Percentiles rank a stretch among this genome's conserved stretches.
phyloP scores from a whole-genome alignment of 352 stramenopile species.

The Globisporangium uncinulatum region DNA sequence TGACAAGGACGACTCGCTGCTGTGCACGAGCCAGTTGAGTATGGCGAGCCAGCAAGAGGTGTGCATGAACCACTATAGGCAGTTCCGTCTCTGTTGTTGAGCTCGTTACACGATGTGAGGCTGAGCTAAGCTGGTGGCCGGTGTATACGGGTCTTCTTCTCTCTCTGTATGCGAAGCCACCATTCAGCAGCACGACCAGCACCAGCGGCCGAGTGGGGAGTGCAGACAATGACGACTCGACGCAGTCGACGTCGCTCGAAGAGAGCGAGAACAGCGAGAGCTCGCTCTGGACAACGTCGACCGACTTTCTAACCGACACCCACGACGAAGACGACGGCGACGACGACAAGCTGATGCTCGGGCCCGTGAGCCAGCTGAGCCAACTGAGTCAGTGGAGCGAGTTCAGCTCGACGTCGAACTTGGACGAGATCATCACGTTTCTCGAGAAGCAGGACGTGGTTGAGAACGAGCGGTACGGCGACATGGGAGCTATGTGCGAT shows the following conservation, averaged over 20 bases:
- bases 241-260: slow-evolving; percentile 47
- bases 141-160: not conserved
- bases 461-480: slow-evolving; percentile 45
- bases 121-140: not conserved
- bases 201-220: slow-evolving; percentile 4
- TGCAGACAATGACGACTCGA: slow-evolving; percentile 22
- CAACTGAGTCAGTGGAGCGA: slow-evolving; percentile 81
- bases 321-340: slow-evolving; percentile 20
- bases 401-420: slow-evolving; percentile 75
- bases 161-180: not conserved
- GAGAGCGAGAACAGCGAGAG: slow-evolving; percentile 53
- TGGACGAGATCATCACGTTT: slow-evolving; percentile 84
- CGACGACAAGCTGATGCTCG: slow-evolving; percentile 25
- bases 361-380: slow-evolving; percentile 63
- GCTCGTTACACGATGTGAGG: not conserved
- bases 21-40: slow-evolving; percentile 74
- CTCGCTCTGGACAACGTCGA: slow-evolving; percentile 55
- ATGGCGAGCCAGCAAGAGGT: slow-evolving; percentile 27
- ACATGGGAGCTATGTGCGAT: not conserved
- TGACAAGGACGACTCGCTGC: slow-evolving; percentile 74
- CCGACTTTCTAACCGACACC: slow-evolving; percentile 37
- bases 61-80: not conserved
- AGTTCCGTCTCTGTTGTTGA: not conserved
- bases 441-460: slow-evolving; percentile 72
- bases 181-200: not conserved